These are phyloP conservation scores for Melocanna baccifera DNA, from an alignment of 176 grass and related monocot genomes.

Conservation along the genomic window DNA sequence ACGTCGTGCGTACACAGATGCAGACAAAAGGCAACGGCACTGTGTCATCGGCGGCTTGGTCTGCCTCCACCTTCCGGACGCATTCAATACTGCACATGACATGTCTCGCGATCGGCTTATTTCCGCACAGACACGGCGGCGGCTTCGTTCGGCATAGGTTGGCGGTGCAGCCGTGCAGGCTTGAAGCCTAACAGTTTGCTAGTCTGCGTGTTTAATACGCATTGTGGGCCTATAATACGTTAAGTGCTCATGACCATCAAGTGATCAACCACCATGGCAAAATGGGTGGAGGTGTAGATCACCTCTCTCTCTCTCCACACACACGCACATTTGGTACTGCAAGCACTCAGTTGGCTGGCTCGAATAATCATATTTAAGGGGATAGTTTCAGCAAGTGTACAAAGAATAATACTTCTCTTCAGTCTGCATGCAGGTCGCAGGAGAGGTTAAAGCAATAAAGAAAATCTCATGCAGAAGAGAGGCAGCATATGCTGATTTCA, in stretches of 20 bases:
- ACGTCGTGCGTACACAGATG: background rate
- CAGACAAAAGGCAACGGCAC: background rate
- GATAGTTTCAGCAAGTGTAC: too few species aligned
- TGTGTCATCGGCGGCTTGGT: background rate
- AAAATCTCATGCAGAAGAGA: background rate
- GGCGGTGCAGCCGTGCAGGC: too few species aligned
- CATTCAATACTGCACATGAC: background rate
- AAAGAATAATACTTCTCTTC: background rate
- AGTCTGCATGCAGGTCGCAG: too few species aligned
- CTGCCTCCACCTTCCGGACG: background rate
- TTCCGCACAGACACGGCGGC: background rate
- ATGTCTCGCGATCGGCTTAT: background rate
- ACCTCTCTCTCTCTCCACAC: background rate
- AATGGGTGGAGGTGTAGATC: background rate
- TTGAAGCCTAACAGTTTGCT: background rate
- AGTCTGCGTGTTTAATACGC: background rate
- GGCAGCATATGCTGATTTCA: background rate
- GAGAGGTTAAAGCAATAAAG: background rate
- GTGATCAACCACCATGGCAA: background rate
- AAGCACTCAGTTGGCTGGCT: background rate
- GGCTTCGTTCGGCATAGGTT: background rate
- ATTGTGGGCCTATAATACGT: background rate
- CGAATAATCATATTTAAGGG: background rate
- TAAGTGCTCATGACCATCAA: background rate
- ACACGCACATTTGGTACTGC: background rate